Base-by-base conservation (phyloP, 306 rosid genomes). In the Trifolium subterraneum region DNA sequence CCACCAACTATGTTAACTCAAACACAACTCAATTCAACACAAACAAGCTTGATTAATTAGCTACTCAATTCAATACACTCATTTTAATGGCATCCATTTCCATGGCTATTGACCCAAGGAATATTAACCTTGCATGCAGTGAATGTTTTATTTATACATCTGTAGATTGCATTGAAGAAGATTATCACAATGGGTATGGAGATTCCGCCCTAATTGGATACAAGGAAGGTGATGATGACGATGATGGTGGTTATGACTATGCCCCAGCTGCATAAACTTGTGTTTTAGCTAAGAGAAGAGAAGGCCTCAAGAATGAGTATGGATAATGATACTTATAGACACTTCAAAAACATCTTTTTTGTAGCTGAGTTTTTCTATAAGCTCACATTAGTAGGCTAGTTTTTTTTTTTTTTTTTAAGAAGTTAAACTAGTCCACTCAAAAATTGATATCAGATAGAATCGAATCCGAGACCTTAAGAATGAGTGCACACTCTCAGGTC, bases 211-310 rank as follows among this genome's bases (percentile, higher is more conserved):
- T 15, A 15, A 14, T n/a, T 48, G 15, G 3, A 16, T 51, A 51
- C 58, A 18, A 2, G 6, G 58, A 51, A 51, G 58, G 58, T 8
- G 58, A 51, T 19, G 58, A 51, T 18, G 58, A 51, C 5, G 58
- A 51, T 19, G 58, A 51, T 1, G 58, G 58, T 51, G 58, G 27
- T 51, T 51, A 51, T 8, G 58, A 51, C 58, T 51, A 51, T 51
- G 58, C 58, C 18, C 58, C 58, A 0, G 58, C 58, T 18, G 58
- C 58, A 3, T 51, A 19, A 51, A 51, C 12, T 51, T 7, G 19
- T 51, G 12, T 51, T 10, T 51, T 51, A n/a, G n/a, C n/a, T n/a
- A n/a, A n/a, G n/a, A n/a, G n/a, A n/a, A n/a, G n/a, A n/a, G n/a
- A n/a, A n/a, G n/a, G n/a, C n/a, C n/a, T n/a, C n/a, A n/a, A n/a